phyloP scores from a whole-genome alignment of 345 rosid species.

The Boechera stricta region DNA sequence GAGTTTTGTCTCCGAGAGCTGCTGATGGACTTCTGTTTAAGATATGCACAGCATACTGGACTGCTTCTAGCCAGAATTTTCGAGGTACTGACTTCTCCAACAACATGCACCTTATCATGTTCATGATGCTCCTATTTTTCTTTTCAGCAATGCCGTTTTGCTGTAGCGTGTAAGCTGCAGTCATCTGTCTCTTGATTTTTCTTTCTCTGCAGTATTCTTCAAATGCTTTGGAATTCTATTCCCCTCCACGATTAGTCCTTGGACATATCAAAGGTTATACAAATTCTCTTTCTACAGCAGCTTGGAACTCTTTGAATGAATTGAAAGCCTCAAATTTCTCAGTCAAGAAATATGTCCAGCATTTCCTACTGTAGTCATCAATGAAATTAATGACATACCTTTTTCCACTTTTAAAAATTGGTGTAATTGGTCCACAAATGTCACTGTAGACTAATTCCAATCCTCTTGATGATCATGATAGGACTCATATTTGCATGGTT shows the following conservation, averaged over 20 bases:
- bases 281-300: not conserved
- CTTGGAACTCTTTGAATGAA: not conserved
- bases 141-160: not conserved
- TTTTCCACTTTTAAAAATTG: too few relatives aligned
- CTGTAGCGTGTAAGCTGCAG: not conserved
- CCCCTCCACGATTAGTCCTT: not conserved
- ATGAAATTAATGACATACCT: not conserved
- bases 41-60: not conserved
- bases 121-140: not conserved
- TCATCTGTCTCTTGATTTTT: not conserved
- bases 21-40: not conserved
- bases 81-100: accelerated
- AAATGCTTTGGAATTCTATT: not conserved
- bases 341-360: not conserved
- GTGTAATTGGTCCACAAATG: too few relatives aligned
- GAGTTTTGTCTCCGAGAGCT: too few relatives aligned
- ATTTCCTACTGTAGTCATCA: not conserved
- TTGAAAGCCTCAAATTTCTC: not conserved
- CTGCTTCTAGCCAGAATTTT: not conserved
- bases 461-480: too few relatives aligned
- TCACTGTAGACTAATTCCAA: too few relatives aligned
- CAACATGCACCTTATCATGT: not conserved
- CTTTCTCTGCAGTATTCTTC: not conserved
- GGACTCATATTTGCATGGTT: too few relatives aligned
- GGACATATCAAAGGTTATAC: not conserved